Evolutionary conservation across 495 filamentous ascomycete genomes (phyloP), one percentile per base, ranked within the genome.

Genomic region (Tetracladium setigerum): DNA sequence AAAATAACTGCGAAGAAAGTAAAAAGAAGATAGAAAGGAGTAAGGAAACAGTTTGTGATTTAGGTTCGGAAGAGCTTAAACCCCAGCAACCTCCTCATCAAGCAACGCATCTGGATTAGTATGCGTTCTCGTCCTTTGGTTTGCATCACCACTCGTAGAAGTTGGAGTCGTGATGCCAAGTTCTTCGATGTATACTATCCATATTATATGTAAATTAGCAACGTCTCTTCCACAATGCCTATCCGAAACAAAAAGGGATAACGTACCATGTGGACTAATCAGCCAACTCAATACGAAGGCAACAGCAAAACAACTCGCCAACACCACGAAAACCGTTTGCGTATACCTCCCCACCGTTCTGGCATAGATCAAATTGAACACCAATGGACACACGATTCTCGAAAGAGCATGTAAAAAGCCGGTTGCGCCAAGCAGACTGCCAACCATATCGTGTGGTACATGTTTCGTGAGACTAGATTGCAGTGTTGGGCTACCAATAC

Each of bases 391-490:
- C 12, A 95, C 59, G 8, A 98, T 77, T 31, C 89, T 73, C 3
- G 86, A 83, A 15, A 92, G 60, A 0, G 87, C 84, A 68, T 96
- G 92, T 49, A 98, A 62, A 41, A 97, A 63, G 0, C 94, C 92
- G 14, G 75, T 83, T 1, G 89, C 92, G 9, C 92, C 92, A 2
- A 98, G 74, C 41, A 98, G 66, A 59, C 89, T 82, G 0, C 92
- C 92, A 1, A 87, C 82, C 24, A 76, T 74, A 53, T 91, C 84
- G 8, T 77, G 73, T 4, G 90, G 87, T 0, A 96, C 82, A 60
- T 96, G 92, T 59, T 96, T 96, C 43, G 87, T 96, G 14, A 96
- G 65, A 0, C 86, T 73, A 0, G 83, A 79, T 55, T 94, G 86
- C 41, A 95, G 64, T 0, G 84, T 91, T 3, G 92, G 90, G 5